These are phyloP conservation scores for Cordyceps farinosa DNA, from an alignment of 2,329 filamentous ascomycete genomes.

Conservation along the genomic window DNA sequence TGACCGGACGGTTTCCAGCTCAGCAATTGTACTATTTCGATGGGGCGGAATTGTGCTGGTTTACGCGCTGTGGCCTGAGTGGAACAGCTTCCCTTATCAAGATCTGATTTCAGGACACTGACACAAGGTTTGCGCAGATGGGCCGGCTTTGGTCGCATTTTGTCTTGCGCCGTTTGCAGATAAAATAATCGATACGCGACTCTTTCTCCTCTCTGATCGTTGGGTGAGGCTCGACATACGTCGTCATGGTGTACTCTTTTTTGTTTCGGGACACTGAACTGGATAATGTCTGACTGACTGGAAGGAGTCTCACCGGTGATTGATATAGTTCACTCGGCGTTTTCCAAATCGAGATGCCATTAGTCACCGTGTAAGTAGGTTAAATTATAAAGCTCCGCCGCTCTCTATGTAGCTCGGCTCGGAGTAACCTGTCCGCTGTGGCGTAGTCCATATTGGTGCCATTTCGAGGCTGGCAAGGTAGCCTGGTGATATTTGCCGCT, in stretches of 20 bases:
- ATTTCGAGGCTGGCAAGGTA: no score
- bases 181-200: slow-evolving; percentile 50
- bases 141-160: slow-evolving; percentile 53
- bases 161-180: slow-evolving; percentile 53
- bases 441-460: no score
- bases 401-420: no score
- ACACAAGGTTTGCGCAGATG: slow-evolving; percentile 35
- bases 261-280: not conserved
- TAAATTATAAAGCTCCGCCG: no score
- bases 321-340: not conserved
- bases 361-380: not conserved
- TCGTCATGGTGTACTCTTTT: not conserved
- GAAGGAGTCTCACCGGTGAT: not conserved
- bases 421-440: no score
- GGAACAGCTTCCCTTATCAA: no score
- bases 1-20: not conserved
- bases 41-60: no score
- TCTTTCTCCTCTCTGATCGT: slow-evolving; percentile 42
- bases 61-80: no score
- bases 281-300: not conserved
- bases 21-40: not conserved
- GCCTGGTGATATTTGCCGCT: no score
- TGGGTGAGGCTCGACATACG: not conserved
- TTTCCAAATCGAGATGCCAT: not conserved
- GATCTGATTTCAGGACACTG: not conserved